Evolutionary conservation across 2,329 filamentous ascomycete species (phyloP).

Genomic region (Monosporascus sp.): DNA sequence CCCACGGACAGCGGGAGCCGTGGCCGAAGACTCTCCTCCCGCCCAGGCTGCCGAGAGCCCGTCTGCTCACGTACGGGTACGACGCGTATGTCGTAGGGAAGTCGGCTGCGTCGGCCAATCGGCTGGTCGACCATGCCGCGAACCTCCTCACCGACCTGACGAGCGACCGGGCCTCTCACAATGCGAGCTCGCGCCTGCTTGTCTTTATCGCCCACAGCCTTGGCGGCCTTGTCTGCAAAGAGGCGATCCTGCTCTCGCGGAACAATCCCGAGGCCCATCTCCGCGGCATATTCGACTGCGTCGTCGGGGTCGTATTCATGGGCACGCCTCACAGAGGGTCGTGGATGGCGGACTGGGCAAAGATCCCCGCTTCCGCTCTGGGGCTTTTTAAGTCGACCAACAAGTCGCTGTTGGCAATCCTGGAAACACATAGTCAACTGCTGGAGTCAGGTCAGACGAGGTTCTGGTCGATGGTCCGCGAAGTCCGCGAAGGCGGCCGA

Average conservation of each 20-base stretch:
- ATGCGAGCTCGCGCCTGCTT: constrained; percentile 18
- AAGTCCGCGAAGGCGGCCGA: constrained; percentile 7
- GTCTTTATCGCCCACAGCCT: constrained; percentile 33
- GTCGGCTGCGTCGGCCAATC: constrained; percentile 14
- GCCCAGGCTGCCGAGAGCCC: constrained; percentile 19
- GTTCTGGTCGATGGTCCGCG: constrained; percentile 20
- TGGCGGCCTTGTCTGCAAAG: constrained; percentile 33
- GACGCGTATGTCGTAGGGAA: constrained; percentile 22
- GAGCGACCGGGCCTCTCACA: constrained; percentile 10
- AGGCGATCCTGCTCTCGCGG: constrained; percentile 24
- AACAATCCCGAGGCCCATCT: constrained; percentile 25
- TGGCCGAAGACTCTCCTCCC: constrained; percentile 31
- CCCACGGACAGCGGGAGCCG: constrained; percentile 14
- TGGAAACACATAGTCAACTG: background rate
- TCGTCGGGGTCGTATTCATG: constrained; percentile 29
- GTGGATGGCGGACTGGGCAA: constrained; percentile 28
- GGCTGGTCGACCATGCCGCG: constrained; percentile 23
- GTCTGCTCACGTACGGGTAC: constrained; percentile 36
- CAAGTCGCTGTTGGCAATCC: constrained; percentile 20
- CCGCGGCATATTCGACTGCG: constrained; percentile 19
- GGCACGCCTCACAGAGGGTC: constrained; percentile 32
- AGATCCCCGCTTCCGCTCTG: constrained; percentile 21
- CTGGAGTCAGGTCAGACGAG: background rate
- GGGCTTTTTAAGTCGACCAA: constrained; percentile 28
- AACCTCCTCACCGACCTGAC: constrained; percentile 25